Base-by-base conservation (phyloP, 1,284 basidiomycete genomes). In the Coniferiporia weirii region DNA sequence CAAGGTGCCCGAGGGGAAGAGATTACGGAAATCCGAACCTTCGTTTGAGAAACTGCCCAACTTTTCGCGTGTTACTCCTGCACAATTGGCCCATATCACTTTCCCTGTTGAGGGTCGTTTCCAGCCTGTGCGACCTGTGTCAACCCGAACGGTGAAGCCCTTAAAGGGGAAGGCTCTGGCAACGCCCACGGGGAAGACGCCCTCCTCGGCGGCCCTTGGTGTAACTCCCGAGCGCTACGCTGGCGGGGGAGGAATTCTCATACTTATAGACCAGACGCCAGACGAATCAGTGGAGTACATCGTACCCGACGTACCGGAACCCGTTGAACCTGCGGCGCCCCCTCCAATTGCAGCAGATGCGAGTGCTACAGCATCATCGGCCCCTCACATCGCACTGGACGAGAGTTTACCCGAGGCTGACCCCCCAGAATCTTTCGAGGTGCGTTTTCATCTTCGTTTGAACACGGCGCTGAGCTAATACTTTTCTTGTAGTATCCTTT, bases 11-110 rank as follows among this genome's bases (percentile, higher is more conserved):
- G 57, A 60, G 27, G 61, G 66, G 15, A 63, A 71, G 7, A 75
- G 76, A 9, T 40, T 40, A 66, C 84, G 87, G 67, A 89, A 87
- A 70, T 68, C 74, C 46, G 95, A 98, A 68, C 85, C 92, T 0
- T 75, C 80, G 1, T 90, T 80, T 12, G 93, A 96, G 73, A 81
- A 77, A 60, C 75, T 95, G 15, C 76, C 84, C 34, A 99, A 99
- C 77, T 89, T 98, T 69, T 91, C 95, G 12, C 88, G 97, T 54
- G 93, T 98, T 17, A 95, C 91, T 0, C 93, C 96, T 15, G 84
- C 88, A 0, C 97, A 99, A 72, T 77, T 97, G 36, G 79, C 85
- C 19, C 87, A 91, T 73, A 84, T 99, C 68, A 80, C 81, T 48
- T 97, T 98, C 82, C 86, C 93, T 0, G 57, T 78, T 1, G 85